Evolutionary conservation across 1,284 basidiomycete genomes (phyloP), one percentile per base, ranked within the genome.

Genomic region (Moesziomyces aphidis): DNA sequence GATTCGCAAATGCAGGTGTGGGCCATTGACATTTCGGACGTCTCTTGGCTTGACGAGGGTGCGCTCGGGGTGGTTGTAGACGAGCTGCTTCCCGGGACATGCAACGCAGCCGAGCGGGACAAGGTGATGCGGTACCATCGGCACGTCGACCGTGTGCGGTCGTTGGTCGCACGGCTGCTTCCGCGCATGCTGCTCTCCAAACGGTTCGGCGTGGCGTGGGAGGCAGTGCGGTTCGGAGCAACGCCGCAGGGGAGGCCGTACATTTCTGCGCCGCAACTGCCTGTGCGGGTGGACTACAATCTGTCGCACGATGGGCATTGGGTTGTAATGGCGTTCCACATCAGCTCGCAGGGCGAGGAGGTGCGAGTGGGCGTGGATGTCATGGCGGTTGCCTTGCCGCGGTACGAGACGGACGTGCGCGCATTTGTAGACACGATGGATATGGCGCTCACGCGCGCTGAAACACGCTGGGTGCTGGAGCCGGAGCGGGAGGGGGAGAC

Each of bases 281-380:
- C 39, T 4, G 15, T 28, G 21, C 31, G 44, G 15, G 24, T 76
- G 21, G 83, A 83, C 61, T 81, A 68, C 58, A 84, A 84, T 56
- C 53, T 83, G 24, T 72, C 80, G 13, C 83, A 84, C 50, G 83
- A 84, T 45, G 61, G 61, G 17, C 74, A 82, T 36, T 84, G 80
- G 80, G 78, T 84, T 22, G 75, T 79, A 0, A 53, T 84, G 55
- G 81, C 80, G 8, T 78, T 77, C 43, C 47, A 55, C 31, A 21
- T 48, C 19, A 13, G 52, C 22, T n/a, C 43, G 3, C 4, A 2
- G 43, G 34, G 4, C 10, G 36, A 19, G 6, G 34, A 11, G 31
- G 9, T 44, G 23, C 55, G 55, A 10, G 70, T 83, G 2, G 83
- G 83, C 3, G 63, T 77, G 17, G 83, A 84, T 50, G 80, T 83